Percentiles rank a stretch among this genome's conserved stretches.
These are phyloP conservation scores for Microcera coccophila DNA, from an alignment of 2,329 filamentous ascomycete genomes.

Conservation along the genomic window DNA sequence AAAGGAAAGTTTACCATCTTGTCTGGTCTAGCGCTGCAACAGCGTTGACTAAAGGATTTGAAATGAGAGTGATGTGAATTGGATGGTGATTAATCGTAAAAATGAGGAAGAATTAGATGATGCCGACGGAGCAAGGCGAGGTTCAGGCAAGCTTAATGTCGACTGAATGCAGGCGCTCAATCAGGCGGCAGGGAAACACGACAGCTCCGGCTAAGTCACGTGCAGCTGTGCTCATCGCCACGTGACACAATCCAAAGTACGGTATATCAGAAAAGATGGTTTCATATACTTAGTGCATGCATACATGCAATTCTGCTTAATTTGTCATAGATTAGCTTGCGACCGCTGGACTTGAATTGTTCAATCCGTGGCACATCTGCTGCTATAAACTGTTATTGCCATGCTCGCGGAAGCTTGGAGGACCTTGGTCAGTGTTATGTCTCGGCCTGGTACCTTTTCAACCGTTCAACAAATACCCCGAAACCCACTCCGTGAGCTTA, in stretches of 20 bases:
- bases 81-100: constrained; percentile 10
- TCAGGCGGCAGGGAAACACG: constrained; percentile 47
- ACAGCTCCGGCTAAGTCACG: constrained; percentile 36
- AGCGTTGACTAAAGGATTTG: constrained; percentile 10
- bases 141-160: constrained; percentile 30
- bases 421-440: no score
- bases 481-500: no score
- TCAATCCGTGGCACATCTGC: no score
- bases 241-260: constrained; percentile 12
- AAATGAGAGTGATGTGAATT: constrained; percentile 5
- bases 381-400: no score
- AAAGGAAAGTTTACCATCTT: constrained; percentile 33
- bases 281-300: no score
- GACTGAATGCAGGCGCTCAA: constrained; percentile 31
- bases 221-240: constrained; percentile 14
- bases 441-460: no score
- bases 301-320: no score
- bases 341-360: no score
- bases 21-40: constrained; percentile 30
- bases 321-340: no score
- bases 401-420: no score
- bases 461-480: no score
- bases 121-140: constrained; percentile 22
- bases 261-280: background rate
- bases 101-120: constrained; percentile 20